Conservation (phyloP, 1,139 yeast species). For the Magnusiomyces tetraspermus region DNA sequence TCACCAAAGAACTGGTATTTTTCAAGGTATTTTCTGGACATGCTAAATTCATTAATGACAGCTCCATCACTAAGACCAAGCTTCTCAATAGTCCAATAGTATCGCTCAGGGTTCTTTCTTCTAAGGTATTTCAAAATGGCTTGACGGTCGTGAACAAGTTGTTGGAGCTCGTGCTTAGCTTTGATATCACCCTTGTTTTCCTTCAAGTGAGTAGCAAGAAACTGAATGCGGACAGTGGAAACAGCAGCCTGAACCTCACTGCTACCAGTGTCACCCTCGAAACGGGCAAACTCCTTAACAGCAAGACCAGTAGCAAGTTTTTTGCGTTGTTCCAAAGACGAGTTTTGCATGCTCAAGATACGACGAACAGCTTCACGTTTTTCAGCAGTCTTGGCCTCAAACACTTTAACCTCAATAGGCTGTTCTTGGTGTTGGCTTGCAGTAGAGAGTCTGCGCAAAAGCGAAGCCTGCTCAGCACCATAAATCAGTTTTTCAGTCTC, state of each 20-base stretch:
- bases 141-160: constrained; percentile 84
- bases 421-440: not conserved
- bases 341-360: constrained; percentile 64
- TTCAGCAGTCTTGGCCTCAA: constrained; percentile 33
- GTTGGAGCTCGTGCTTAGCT: constrained; percentile 62
- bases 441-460: constrained; percentile 31
- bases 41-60: constrained; percentile 68
- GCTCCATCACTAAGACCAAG: constrained; percentile 79
- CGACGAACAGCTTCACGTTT: constrained; percentile 65
- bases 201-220: constrained; percentile 66
- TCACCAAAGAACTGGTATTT: constrained; percentile 75
- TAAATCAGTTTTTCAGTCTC: constrained; percentile 69
- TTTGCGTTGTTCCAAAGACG: constrained; percentile 49
- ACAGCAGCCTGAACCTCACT: constrained; percentile 95
- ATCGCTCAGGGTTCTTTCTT: constrained; percentile 65
- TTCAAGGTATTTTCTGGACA: constrained; percentile 78
- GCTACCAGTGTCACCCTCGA: constrained; percentile 87
- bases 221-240: constrained; percentile 70
- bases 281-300: constrained; percentile 66
- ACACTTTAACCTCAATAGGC: constrained; percentile 28
- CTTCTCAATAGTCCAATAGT: constrained; percentile 77
- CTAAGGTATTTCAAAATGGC: constrained; percentile 72
- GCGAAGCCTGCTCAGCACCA: constrained; percentile 63
- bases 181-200: constrained; percentile 63
- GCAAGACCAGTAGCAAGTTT: constrained; percentile 58